phyloP scores from a whole-genome alignment of 73 alveolate genomes.

The Blepharisma japonicum region DNA sequence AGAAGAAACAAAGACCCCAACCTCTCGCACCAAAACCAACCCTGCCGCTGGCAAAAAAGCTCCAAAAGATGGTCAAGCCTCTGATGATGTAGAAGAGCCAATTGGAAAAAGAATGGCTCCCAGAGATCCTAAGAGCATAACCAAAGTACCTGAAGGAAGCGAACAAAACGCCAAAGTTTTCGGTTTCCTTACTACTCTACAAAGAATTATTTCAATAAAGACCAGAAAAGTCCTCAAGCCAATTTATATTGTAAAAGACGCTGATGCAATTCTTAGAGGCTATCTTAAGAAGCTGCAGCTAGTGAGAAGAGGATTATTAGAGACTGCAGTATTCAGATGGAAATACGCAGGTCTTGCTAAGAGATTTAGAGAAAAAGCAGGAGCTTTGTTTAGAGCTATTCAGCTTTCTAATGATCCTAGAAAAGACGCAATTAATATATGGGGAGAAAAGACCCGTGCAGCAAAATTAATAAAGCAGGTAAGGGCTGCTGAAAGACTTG shows the following conservation, averaged over 20 bases:
- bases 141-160: no score
- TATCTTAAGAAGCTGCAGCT: neutral
- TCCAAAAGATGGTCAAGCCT: no score
- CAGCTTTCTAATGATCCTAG: neutral
- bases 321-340: slow-evolving; percentile 10
- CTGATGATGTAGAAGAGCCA: no score
- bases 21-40: no score
- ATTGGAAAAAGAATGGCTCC: no score
- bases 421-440: neutral
- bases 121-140: no score
- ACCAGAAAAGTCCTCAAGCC: slow-evolving; percentile 15
- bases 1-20: neutral
- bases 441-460: slow-evolving; percentile 21
- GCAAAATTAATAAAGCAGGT: neutral
- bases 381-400: slow-evolving; percentile 19
- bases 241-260: slow-evolving; percentile 19
- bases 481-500: neutral
- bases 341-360: neutral
- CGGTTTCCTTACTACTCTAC: neutral
- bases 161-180: neutral
- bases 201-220: neutral
- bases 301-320: neutral
- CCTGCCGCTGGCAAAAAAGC: no score
- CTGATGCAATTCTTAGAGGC: slow-evolving; percentile 22
- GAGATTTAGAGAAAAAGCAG: slow-evolving; percentile 9